A percentile compares a stretch with the other conserved stretches of the same genome.
phyloP scores from a whole-genome alignment of 2,329 filamentous ascomycete genomes.

The Xylaria sp. region DNA sequence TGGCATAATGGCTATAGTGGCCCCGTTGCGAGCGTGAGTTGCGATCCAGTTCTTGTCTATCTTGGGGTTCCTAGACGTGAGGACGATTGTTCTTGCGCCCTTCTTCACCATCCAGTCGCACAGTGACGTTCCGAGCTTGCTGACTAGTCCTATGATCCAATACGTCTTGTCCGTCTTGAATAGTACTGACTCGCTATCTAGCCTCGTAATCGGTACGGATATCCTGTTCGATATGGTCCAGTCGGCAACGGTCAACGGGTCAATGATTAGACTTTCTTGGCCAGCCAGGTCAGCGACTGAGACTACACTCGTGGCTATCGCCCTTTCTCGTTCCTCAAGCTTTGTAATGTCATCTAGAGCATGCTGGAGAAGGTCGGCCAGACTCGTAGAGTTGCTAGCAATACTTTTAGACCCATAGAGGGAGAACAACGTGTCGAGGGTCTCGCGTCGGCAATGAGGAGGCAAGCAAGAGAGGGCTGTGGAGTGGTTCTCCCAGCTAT shows the following conservation, averaged over 20 bases:
- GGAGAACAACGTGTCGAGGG: slow-evolving; percentile 5
- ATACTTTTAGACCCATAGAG: slow-evolving; percentile 7
- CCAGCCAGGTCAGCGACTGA: not conserved
- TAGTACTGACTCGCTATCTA: slow-evolving; percentile 28
- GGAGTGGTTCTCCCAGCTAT: slow-evolving; percentile 7
- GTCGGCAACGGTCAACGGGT: slow-evolving; percentile 15
- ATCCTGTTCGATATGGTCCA: slow-evolving; percentile 16
- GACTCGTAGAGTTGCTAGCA: not conserved
- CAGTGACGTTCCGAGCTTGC: slow-evolving; percentile 31
- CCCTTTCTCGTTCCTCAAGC: not conserved
- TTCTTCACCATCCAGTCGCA: slow-evolving; percentile 41
- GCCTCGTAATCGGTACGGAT: slow-evolving; percentile 9
- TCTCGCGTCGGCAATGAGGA: slow-evolving; percentile 16
- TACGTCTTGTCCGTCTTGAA: slow-evolving; percentile 35
- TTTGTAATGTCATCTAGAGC: not conserved
- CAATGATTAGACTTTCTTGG: not conserved
- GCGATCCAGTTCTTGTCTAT: slow-evolving; percentile 30
- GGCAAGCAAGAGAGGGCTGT: slow-evolving; percentile 11
- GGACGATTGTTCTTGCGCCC: slow-evolving; percentile 36
- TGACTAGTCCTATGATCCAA: slow-evolving; percentile 39
- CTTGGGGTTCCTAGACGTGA: slow-evolving; percentile 36
- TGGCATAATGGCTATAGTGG: slow-evolving; percentile 22
- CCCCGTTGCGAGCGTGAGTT: slow-evolving; percentile 10
- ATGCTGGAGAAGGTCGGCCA: not conserved
- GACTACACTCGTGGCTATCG: not conserved